Evolutionary conservation across 352 stramenopile species (phyloP).

Genomic region (Aphanomyces cochlioides): DNA sequence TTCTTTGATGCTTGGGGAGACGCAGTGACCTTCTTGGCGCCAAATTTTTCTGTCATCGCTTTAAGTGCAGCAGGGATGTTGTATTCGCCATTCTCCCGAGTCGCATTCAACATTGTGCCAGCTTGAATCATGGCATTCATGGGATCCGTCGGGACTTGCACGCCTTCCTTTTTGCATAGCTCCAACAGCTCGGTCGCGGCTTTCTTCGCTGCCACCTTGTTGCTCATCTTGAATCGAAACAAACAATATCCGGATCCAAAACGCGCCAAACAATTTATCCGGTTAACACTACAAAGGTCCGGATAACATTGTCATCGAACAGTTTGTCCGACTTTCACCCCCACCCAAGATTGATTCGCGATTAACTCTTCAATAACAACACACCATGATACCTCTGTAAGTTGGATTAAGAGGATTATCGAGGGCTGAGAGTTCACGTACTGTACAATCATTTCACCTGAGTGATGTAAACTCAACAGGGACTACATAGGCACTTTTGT

Average conservation of each 20-base stretch:
- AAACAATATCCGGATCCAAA: slow-evolving; percentile 4
- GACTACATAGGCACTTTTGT: too few relatives aligned
- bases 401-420: too few relatives aligned
- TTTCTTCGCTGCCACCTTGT: slow-evolving; percentile 37
- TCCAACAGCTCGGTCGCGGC: slow-evolving; percentile 76
- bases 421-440: too few relatives aligned
- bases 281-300: too few relatives aligned
- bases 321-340: too few relatives aligned
- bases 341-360: too few relatives aligned
- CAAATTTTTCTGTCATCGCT: slow-evolving; percentile 82
- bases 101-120: slow-evolving; percentile 81
- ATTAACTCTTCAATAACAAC: too few relatives aligned
- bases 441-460: too few relatives aligned
- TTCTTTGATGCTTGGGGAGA: slow-evolving; percentile 44
- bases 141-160: slow-evolving; percentile 73
- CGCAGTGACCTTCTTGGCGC: slow-evolving; percentile 40
- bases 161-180: slow-evolving; percentile 67
- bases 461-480: too few relatives aligned
- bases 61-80: slow-evolving; percentile 32
- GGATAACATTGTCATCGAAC: too few relatives aligned
- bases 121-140: slow-evolving; percentile 78
- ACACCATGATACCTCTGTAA: too few relatives aligned
- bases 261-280: neutral
- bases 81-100: slow-evolving; percentile 58
- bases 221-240: slow-evolving; percentile 19